These are phyloP conservation scores for Senna tora DNA, from an alignment of 306 rosid species.

Conservation along the genomic window DNA sequence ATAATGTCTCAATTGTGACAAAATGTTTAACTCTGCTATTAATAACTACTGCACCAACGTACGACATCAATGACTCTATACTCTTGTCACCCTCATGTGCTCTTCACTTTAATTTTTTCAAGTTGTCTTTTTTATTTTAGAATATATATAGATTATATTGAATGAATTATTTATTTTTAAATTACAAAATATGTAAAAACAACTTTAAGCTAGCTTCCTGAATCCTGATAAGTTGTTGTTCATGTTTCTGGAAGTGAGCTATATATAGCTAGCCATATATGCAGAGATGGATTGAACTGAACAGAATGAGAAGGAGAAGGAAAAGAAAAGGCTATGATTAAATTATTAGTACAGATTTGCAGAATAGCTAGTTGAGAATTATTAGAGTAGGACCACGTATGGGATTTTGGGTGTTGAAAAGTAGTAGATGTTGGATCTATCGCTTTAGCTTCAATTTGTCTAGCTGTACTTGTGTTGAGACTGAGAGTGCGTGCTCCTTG, in stretches of 20 bases:
- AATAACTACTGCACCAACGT: conserved; percentile 29
- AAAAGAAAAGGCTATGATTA: conserved; percentile 18
- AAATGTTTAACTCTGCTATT: conserved; percentile 25
- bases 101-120: conserved; percentile 16
- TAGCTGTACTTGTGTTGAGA: conserved; percentile 45
- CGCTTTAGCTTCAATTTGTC: conserved; percentile 39
- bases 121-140: background rate
- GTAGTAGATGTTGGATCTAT: conserved; percentile 50
- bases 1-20: conserved; percentile 29
- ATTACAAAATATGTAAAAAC: no score
- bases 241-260: no score
- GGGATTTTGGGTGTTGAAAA: conserved; percentile 37
- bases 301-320: conserved; percentile 7
- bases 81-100: conserved; percentile 34
- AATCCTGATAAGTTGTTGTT: no score
- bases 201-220: no score
- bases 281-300: background rate
- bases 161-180: no score
- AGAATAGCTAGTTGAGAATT: background rate
- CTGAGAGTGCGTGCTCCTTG: conserved; percentile 44
- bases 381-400: conserved; percentile 29
- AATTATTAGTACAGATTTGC: background rate
- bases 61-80: conserved; percentile 34
- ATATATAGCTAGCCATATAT: no score
- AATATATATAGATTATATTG: no score